A percentile compares a stretch with the other conserved stretches of the same genome.
Conservation (phyloP, 2,329 filamentous ascomycete species). For the Celoporthe dispersa region DNA sequence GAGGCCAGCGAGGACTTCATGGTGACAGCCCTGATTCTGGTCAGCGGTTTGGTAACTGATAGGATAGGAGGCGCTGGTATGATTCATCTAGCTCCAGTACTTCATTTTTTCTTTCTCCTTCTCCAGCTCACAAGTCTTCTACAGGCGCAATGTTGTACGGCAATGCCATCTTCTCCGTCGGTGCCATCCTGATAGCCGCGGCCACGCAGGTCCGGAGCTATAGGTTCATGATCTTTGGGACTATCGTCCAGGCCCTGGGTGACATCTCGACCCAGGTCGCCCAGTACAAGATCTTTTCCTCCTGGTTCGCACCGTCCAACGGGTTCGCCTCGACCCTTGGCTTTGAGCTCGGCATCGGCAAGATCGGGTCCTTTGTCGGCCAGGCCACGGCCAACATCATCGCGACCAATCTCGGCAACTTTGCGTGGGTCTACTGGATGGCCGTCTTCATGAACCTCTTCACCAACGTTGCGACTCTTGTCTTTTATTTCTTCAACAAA, state of each 20-base stretch:
- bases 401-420: constrained; percentile 59
- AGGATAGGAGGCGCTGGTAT: constrained; percentile 60
- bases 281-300: constrained; percentile 68
- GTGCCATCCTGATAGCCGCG: constrained; percentile 62
- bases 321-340: constrained; percentile 66
- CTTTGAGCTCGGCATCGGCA: constrained; percentile 64
- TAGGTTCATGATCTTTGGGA: constrained; percentile 63
- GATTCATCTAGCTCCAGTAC: constrained; percentile 30
- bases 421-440: constrained; percentile 66
- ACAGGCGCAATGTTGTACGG: constrained; percentile 60
- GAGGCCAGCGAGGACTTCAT: constrained; percentile 67
- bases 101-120: not conserved
- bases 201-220: constrained; percentile 60
- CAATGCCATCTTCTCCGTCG: constrained; percentile 62
- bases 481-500: constrained; percentile 61
- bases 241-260: constrained; percentile 60
- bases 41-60: constrained; percentile 61
- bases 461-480: constrained; percentile 57
- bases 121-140: no score
- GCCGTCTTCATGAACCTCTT: constrained; percentile 68
- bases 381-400: constrained; percentile 65
- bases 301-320: constrained; percentile 65
- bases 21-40: constrained; percentile 58
- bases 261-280: constrained; percentile 68
- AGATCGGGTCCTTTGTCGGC: constrained; percentile 64